Evolutionary conservation across 768 basidiomycete species (phyloP).

Genomic region (Auriscalpium microsporum): DNA sequence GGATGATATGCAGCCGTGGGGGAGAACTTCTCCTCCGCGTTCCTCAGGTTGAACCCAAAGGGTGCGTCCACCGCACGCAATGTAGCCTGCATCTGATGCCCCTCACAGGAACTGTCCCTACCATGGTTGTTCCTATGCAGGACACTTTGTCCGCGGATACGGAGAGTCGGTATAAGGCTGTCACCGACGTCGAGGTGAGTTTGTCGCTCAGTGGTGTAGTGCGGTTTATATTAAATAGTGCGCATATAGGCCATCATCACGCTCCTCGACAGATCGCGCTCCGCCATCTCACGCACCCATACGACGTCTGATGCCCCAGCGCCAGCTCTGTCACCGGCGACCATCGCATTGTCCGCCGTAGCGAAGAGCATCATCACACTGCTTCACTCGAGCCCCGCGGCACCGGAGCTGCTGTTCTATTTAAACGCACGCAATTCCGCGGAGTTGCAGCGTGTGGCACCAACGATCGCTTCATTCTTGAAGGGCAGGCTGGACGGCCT

Average conservation of each 20-base stretch:
- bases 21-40: conserved; percentile 69
- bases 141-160: conserved; percentile 61
- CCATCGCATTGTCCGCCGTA: conserved; percentile 52
- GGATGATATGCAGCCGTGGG: conserved; percentile 46
- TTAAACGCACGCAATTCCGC: conserved; percentile 50
- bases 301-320: conserved; percentile 69
- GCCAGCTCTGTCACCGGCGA: conserved; percentile 70
- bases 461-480: conserved; percentile 33
- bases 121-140: conserved; percentile 74
- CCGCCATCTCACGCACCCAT: conserved; percentile 53
- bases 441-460: conserved; percentile 42
- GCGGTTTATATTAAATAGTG: conserved; percentile 6
- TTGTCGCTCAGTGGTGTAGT: neutral
- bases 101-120: conserved; percentile 62
- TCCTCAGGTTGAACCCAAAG: conserved; percentile 69
- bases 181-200: conserved; percentile 64
- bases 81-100: too few relatives aligned
- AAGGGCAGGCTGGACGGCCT: conserved; percentile 42
- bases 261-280: conserved; percentile 80
- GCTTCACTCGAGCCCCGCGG: conserved; percentile 52
- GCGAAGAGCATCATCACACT: conserved; percentile 42
- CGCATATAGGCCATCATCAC: conserved; percentile 55
- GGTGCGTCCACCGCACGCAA: conserved; percentile 32
- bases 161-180: conserved; percentile 73
- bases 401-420: conserved; percentile 53